Conservation (phyloP, 371 early-diverging fungal species). For the Conidiobolus incongruus region DNA sequence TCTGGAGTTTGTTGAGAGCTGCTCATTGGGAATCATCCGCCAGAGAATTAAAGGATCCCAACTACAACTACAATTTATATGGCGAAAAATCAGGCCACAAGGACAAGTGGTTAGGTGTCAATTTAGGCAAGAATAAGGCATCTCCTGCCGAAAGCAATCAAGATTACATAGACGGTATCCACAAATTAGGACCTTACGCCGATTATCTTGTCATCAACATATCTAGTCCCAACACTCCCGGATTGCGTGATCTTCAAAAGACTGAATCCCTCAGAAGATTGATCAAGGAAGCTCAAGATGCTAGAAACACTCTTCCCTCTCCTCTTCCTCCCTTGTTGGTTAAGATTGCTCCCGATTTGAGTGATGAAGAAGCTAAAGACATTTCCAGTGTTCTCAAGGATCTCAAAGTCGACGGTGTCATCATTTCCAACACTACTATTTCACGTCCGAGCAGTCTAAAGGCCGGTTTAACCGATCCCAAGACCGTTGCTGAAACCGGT, state of each 20-base stretch:
- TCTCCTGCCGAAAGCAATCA: slow-evolving; percentile 23
- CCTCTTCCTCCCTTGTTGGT: slow-evolving; percentile 37
- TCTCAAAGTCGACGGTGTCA: slow-evolving; percentile 51
- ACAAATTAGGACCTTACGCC: slow-evolving; percentile 35
- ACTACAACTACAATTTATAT: neutral
- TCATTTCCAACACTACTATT: slow-evolving; percentile 63
- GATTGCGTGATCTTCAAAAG: slow-evolving; percentile 37
- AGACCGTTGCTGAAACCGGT: slow-evolving; percentile 25
- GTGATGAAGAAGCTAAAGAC: slow-evolving; percentile 34
- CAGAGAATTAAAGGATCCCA: neutral
- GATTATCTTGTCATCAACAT: slow-evolving; percentile 73
- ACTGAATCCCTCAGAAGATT: slow-evolving; percentile 33
- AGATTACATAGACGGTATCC: slow-evolving; percentile 52
- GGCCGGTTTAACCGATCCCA: slow-evolving; percentile 14
- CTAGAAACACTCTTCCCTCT: neutral
- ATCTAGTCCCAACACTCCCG: slow-evolving; percentile 61
- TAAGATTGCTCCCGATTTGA: slow-evolving; percentile 67
- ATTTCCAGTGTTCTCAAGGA: slow-evolving; percentile 38
- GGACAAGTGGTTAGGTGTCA: slow-evolving; percentile 42
- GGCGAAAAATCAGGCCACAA: slow-evolving; percentile 12
- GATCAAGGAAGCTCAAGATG: slow-evolving; percentile 15
- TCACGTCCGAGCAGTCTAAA: slow-evolving; percentile 29
- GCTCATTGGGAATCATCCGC: neutral
- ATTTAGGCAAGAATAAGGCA: slow-evolving; percentile 65
- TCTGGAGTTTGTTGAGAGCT: slow-evolving; percentile 25